A percentile compares a stretch with the other conserved stretches of the same genome.
These are phyloP conservation scores for Lentinula novae-zelandiae DNA, from an alignment of 1,284 basidiomycete species.

Conservation along the genomic window DNA sequence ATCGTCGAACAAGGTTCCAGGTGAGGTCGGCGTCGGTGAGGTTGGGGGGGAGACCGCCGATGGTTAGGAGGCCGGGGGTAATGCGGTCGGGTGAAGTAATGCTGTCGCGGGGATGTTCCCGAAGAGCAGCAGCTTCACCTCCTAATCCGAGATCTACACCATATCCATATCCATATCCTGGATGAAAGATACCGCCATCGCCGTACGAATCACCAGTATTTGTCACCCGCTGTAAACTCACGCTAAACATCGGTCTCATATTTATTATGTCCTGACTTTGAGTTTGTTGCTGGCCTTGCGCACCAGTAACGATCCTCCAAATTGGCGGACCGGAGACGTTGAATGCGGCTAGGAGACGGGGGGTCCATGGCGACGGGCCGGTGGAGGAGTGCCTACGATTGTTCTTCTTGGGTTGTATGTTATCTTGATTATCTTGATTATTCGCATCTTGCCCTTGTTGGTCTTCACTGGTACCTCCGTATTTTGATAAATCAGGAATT, in stretches of 20 bases:
- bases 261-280: background rate
- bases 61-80: conserved; percentile 41
- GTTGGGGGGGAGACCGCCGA: conserved; percentile 46
- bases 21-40: conserved; percentile 39
- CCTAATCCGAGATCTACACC: no score
- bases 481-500: background rate
- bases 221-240: conserved; percentile 47
- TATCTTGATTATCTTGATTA: background rate
- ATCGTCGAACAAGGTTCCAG: conserved; percentile 48
- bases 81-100: no score
- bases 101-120: no score
- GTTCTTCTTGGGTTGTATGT: background rate
- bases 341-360: background rate
- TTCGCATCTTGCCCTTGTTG: background rate
- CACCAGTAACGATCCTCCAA: background rate
- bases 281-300: conserved; percentile 4
- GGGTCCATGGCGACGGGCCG: background rate
- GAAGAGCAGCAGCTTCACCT: no score
- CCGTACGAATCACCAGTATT: conserved; percentile 17
- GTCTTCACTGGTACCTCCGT: background rate
- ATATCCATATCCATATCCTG: background rate
- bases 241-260: conserved; percentile 33
- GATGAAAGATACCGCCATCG: background rate
- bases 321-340: background rate
- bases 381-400: background rate